phyloP scores from a whole-genome alignment of 306 rosid species.

The Dicorynia guianensis region DNA sequence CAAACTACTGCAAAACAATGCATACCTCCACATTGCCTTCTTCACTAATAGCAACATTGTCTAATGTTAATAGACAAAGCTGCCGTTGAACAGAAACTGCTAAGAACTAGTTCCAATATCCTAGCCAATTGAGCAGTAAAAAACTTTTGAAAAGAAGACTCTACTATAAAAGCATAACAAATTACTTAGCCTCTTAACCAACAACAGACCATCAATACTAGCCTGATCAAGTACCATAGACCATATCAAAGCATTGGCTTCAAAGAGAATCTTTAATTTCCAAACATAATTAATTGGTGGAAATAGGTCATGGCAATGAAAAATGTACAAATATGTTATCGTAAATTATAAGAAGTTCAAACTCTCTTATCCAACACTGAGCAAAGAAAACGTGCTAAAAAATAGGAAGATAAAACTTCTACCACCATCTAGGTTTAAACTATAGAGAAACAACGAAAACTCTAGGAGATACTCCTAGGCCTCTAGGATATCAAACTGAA shows the following conservation, averaged over 20 bases:
- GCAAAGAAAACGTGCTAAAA: too few relatives aligned
- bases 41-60: too few relatives aligned
- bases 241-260: neutral
- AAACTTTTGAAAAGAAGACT: neutral
- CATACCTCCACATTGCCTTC: neutral
- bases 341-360: too few relatives aligned
- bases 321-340: too few relatives aligned
- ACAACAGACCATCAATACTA: neutral
- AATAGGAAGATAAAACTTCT: too few relatives aligned
- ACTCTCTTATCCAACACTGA: neutral
- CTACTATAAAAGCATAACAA: neutral
- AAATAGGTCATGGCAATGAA: too few relatives aligned
- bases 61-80: neutral
- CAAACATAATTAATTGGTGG: too few relatives aligned
- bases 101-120: neutral
- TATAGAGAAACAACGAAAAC: too few relatives aligned
- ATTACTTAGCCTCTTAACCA: neutral
- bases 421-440: too few relatives aligned
- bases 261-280: too few relatives aligned
- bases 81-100: neutral
- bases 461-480: too few relatives aligned
- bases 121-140: neutral
- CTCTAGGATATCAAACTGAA: too few relatives aligned
- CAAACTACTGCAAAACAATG: neutral
- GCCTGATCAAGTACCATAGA: neutral